A percentile compares a stretch with the other conserved stretches of the same genome.
Evolutionary conservation across 2,329 filamentous ascomycete genomes (phyloP).

Genomic region (Penicillium sp.): DNA sequence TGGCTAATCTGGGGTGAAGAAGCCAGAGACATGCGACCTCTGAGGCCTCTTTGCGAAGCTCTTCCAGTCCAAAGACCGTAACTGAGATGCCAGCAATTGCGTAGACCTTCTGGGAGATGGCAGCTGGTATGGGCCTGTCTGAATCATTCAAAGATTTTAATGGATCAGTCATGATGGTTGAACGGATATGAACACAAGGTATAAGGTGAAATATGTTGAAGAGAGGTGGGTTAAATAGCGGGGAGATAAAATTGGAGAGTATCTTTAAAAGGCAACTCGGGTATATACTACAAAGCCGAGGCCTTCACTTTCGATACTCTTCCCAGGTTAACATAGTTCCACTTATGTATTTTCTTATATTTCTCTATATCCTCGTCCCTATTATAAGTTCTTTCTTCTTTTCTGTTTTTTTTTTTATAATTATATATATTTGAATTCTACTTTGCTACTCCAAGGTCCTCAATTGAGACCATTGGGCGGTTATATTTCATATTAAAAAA

Average conservation of each 20-base stretch:
- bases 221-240: neutral
- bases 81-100: slow-evolving; percentile 75
- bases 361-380: neutral
- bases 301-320: neutral
- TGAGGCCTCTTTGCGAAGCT: slow-evolving; percentile 58
- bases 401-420: neutral
- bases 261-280: slow-evolving; percentile 11
- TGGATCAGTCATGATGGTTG: slow-evolving; percentile 33
- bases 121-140: slow-evolving; percentile 28
- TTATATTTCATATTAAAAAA: neutral
- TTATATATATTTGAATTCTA: neutral
- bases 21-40: slow-evolving; percentile 83
- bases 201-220: neutral
- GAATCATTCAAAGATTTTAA: slow-evolving; percentile 34
- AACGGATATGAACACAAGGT: neutral
- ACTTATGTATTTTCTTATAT: neutral
- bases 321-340: neutral
- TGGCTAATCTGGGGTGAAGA: slow-evolving; percentile 73
- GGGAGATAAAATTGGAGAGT: slow-evolving; percentile 4
- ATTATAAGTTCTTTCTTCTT: neutral
- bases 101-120: slow-evolving; percentile 63
- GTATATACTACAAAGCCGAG: slow-evolving; percentile 16
- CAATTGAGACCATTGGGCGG: neutral
- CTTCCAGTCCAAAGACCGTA: slow-evolving; percentile 76
- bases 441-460: neutral